These are phyloP conservation scores for Sarocladium strictum DNA, from an alignment of 2,329 filamentous ascomycete species.

Conservation along the genomic window DNA sequence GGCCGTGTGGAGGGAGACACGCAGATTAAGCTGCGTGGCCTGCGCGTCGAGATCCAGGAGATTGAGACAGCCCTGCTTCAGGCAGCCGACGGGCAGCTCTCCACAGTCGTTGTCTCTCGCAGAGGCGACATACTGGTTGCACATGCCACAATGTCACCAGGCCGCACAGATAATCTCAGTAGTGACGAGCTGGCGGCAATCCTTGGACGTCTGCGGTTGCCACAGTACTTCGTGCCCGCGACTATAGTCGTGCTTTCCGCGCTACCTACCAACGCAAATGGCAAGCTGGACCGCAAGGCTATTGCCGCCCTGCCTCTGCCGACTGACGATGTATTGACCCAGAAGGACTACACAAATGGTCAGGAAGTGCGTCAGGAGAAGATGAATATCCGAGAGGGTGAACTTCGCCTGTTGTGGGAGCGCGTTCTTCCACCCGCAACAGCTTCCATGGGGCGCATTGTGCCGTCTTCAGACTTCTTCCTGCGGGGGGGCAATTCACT, in stretches of 20 bases:
- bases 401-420: conserved; percentile 14
- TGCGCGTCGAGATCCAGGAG: conserved; percentile 43
- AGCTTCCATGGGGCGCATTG: conserved; percentile 4
- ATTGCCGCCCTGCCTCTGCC: conserved; percentile 15
- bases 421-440: conserved; percentile 13
- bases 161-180: neutral
- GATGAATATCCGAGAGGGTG: conserved; percentile 11
- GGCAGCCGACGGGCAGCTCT: neutral
- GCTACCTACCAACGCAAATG: conserved; percentile 19
- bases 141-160: conserved; percentile 11
- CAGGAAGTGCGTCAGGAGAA: neutral
- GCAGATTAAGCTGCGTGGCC: conserved; percentile 58
- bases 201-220: conserved; percentile 8
- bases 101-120: conserved; percentile 9
- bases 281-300: conserved; percentile 22
- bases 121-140: conserved; percentile 11
- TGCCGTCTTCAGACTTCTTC: conserved; percentile 28
- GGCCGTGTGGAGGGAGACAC: conserved; percentile 22
- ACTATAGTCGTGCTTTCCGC: conserved; percentile 16
- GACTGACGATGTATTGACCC: neutral
- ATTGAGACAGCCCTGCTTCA: neutral
- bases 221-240: conserved; percentile 22
- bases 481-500: conserved; percentile 29
- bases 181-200: conserved; percentile 11
- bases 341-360: neutral